These are phyloP conservation scores for Aspergillaceae sp. DNA, from an alignment of 2,329 filamentous ascomycete species.

Conservation along the genomic window DNA sequence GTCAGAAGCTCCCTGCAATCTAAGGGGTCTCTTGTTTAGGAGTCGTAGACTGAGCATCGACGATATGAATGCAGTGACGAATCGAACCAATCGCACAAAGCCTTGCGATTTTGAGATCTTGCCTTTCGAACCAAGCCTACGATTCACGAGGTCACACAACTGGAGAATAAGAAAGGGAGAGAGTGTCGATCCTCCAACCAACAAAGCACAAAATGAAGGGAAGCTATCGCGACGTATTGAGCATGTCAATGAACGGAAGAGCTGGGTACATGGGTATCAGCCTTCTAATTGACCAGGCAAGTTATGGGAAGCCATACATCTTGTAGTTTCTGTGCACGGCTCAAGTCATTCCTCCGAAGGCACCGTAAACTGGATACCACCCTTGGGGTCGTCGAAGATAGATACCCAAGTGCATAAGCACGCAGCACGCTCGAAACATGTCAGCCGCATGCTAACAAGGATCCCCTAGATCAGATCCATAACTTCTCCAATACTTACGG, in stretches of 20 bases:
- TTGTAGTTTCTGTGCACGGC: conserved; percentile 24
- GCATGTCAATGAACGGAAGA: conserved; percentile 30
- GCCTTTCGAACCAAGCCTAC: conserved; percentile 10
- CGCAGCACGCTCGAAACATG: conserved; percentile 28
- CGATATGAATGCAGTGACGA: conserved; percentile 40
- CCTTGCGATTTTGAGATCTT: conserved; percentile 10
- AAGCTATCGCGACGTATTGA: conserved; percentile 41
- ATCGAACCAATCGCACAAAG: conserved; percentile 25
- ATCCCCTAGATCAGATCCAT: too few species aligned
- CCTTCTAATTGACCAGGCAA: too few species aligned
- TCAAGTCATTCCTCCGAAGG: conserved; percentile 24
- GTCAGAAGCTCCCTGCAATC: conserved; percentile 7
- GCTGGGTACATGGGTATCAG: conserved; percentile 17
- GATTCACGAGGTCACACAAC: conserved; percentile 17
- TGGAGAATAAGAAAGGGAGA: conserved; percentile 28
- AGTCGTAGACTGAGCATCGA: conserved; percentile 43
- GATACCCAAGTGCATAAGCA: conserved; percentile 42
- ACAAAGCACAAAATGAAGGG: conserved; percentile 44
- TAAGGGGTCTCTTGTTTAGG: conserved; percentile 34
- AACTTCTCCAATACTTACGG: conserved; percentile 23
- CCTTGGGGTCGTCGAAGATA: conserved; percentile 40
- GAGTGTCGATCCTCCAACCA: conserved; percentile 45
- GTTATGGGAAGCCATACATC: conserved; percentile 22
- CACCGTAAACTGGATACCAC: conserved; percentile 32
- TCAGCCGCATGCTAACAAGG: background rate